Percentiles rank a stretch among this genome's conserved stretches.
These are phyloP conservation scores for Rhodotorula sp. DNA, from an alignment of 1,284 basidiomycete species.

Conservation along the genomic window DNA sequence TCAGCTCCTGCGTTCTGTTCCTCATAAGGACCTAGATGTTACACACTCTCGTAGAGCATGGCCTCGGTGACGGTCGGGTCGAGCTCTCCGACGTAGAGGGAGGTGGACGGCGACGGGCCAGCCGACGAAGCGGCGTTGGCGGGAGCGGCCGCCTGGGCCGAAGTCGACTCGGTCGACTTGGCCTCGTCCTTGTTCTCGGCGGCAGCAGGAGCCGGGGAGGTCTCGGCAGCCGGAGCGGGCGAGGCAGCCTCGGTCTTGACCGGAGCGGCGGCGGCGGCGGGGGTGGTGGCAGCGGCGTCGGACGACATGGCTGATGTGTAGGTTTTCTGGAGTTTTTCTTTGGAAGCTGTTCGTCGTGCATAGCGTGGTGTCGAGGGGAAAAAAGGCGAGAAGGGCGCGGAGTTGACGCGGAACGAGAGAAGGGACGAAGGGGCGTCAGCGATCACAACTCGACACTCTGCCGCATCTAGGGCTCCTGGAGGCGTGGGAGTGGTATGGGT, in stretches of 20 bases:
- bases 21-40: neutral
- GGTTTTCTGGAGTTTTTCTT: neutral
- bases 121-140: slow-evolving; percentile 26
- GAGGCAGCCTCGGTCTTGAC: slow-evolving; percentile 41
- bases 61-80: slow-evolving; percentile 97
- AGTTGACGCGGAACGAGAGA: neutral
- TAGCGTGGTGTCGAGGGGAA: neutral
- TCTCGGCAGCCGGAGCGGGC: slow-evolving; percentile 36
- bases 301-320: slow-evolving; percentile 21
- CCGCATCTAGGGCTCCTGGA: neutral
- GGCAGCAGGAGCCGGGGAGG: neutral
- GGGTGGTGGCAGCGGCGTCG: slow-evolving; percentile 28
- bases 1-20: neutral
- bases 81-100: slow-evolving; percentile 98
- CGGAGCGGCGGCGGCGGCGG: slow-evolving; percentile 20
- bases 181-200: slow-evolving; percentile 20
- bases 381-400: neutral
- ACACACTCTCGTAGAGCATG: slow-evolving; percentile 82
- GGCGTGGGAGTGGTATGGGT: neutral
- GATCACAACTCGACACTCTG: neutral
- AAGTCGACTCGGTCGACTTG: slow-evolving; percentile 15
- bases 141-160: slow-evolving; percentile 11
- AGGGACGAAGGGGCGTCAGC: neutral
- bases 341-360: neutral
- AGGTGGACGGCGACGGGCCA: slow-evolving; percentile 55